Percentiles rank a stretch among this genome's conserved stretches.
Conservation (phyloP, 1,284 basidiomycete species). For the Cerrena zonata region DNA sequence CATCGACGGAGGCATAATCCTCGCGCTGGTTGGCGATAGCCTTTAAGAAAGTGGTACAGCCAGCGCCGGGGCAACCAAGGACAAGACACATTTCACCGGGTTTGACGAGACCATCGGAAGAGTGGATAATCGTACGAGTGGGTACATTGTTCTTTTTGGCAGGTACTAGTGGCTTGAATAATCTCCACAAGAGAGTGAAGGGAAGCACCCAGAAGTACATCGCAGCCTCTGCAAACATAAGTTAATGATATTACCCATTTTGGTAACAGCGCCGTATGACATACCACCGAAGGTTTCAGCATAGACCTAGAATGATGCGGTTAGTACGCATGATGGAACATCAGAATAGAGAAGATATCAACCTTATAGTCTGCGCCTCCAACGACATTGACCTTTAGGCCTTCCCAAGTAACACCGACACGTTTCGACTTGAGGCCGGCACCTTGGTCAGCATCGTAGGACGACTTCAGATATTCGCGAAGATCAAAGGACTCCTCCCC, state of each 20-base stretch:
- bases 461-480: constrained; percentile 68
- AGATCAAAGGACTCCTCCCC: constrained; percentile 62
- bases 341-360: constrained; percentile 4
- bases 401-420: constrained; percentile 77
- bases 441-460: constrained; percentile 58
- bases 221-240: constrained; percentile 48
- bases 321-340: neutral
- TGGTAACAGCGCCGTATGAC: constrained; percentile 21
- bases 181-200: constrained; percentile 42
- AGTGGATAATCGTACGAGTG: constrained; percentile 54
- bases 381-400: constrained; percentile 65
- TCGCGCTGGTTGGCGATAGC: constrained; percentile 66
- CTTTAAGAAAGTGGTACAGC: constrained; percentile 78
- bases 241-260: too few species aligned
- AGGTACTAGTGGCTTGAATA: constrained; percentile 54
- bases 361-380: constrained; percentile 62
- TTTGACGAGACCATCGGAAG: constrained; percentile 62
- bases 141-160: constrained; percentile 41
- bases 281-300: constrained; percentile 59
- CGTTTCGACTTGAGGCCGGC: constrained; percentile 80
- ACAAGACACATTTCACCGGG: constrained; percentile 59
- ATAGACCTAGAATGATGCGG: constrained; percentile 43
- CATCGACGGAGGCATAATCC: constrained; percentile 54
- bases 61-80: constrained; percentile 78
- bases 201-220: constrained; percentile 51